Percentiles rank a stretch among this genome's conserved stretches.
Conservation (phyloP, 768 basidiomycete species). For the Trametes coccinea region DNA sequence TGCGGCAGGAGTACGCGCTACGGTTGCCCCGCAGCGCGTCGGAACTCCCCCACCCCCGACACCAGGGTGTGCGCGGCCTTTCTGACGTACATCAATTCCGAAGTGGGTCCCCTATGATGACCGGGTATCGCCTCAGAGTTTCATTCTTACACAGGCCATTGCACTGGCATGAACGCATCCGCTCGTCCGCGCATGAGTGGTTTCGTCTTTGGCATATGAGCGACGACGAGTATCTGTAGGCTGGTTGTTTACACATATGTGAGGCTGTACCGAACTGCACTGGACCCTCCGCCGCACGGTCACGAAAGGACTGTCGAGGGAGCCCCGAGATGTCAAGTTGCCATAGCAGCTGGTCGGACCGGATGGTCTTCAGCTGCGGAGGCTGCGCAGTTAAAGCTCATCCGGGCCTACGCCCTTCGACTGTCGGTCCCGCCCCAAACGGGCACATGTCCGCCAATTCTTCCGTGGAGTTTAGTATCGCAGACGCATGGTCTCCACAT, state of each 20-base stretch:
- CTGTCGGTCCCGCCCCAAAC: not conserved
- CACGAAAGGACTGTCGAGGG: too few species aligned
- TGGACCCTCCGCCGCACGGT: too few species aligned
- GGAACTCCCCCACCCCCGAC: too few species aligned
- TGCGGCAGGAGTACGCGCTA: too few species aligned
- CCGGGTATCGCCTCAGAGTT: not conserved
- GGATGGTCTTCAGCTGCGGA: not conserved
- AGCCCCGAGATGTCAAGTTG: not conserved
- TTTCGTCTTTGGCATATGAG: too few species aligned
- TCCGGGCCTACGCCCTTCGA: not conserved
- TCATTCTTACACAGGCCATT: not conserved
- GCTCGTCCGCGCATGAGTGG: too few species aligned
- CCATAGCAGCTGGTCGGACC: not conserved
- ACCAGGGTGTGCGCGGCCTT: not conserved
- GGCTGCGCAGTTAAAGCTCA: not conserved
- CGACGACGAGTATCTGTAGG: too few species aligned
- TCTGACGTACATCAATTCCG: not conserved
- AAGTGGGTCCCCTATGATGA: not conserved
- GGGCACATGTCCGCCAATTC: not conserved
- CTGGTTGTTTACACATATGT: not conserved
- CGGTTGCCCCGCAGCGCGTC: too few species aligned
- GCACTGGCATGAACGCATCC: not conserved
- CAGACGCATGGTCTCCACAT: constrained; percentile 8
- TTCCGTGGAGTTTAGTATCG: not conserved
- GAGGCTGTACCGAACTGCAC: not conserved